Base-by-base conservation (phyloP, 352 stramenopile species). In the Pythium apleroticum region DNA sequence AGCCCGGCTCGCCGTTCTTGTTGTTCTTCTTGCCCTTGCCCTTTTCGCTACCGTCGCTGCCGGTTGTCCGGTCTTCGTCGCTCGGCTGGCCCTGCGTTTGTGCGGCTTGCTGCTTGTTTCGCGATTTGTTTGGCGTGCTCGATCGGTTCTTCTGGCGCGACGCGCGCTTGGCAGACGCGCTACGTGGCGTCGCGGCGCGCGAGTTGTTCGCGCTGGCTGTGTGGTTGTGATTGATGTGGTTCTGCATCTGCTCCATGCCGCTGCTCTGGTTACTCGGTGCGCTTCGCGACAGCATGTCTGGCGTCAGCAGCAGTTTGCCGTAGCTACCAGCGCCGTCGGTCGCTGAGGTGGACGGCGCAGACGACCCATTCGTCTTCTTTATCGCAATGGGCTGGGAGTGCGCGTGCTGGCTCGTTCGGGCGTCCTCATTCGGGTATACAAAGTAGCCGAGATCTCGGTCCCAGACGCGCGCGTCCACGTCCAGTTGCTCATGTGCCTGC, bases 361-460 rank as follows among this genome's bases (percentile, higher is more conserved):
- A 25, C 22, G 33, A 9, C 25, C 11, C 27, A 6, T 20, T 35
- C 24, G 37, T 45, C 28, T 58, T 63, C 35, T 55, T 69, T 54
- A 76, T 77, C 56, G 70, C 63, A 39, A 77, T 77, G 27, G 69
- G 66, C 12, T 55, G 57, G 17, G 67, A 72, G 43, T 66, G 9
- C 24, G 30, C 12, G 14, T 28, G 28, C 31, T 50, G 46, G 15
- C 20, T 19, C 20, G 25, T 19, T 3, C 45, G 35, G 20, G 19
- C 24, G 19, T 64, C 50, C 30, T 85, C 80, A 8, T 61, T 79
- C 15, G 85, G 85, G 69, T 94, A 94, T 68, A 90, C 85, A 53
- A 94, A 94, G 60, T 94, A 94, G 27, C 85, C 85, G 22, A 91
- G 78, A 24, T 88, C 73, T 56, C 86, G 86, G 69, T 94, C 85